A percentile compares a stretch with the other conserved stretches of the same genome.
phyloP scores from a whole-genome alignment of 129 eudicot species.

The Arctium lappa region DNA sequence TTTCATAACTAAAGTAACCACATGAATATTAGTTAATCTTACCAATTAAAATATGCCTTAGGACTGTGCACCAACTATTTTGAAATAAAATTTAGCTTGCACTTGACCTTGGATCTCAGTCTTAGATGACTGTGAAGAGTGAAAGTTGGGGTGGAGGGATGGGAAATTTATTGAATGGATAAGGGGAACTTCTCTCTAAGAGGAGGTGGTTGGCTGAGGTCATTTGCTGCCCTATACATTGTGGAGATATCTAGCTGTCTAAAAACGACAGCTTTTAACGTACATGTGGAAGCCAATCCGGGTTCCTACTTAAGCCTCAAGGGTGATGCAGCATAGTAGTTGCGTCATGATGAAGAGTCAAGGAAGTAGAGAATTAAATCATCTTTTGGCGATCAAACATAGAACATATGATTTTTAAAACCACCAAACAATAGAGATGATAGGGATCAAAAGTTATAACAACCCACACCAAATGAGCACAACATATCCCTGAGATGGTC shows the following conservation, averaged over 20 bases:
- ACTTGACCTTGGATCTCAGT: not conserved
- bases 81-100: not conserved
- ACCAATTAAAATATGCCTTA: slow-evolving; percentile 2
- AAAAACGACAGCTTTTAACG: slow-evolving; percentile 5
- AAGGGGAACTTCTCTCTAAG: not conserved
- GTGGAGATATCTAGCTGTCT: slow-evolving; percentile 10
- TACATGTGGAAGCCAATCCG: slow-evolving; percentile 3
- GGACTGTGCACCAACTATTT: not conserved
- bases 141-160: not conserved
- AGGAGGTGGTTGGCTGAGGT: not conserved
- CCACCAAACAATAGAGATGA: not conserved
- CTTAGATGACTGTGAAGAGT: not conserved
- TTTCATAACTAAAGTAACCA: not conserved
- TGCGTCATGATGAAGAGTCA: not conserved
- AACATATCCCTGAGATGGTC: not conserved
- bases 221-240: not conserved
- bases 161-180: not conserved
- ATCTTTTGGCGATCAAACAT: not conserved
- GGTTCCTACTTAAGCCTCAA: not conserved
- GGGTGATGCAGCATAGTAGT: not conserved
- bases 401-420: not conserved
- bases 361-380: slow-evolving; percentile 1
- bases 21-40: slow-evolving; percentile 5
- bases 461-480: no score
- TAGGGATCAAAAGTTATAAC: not conserved